Percentiles rank a stretch among this genome's conserved stretches.
phyloP scores from a whole-genome alignment of 805 yeast genomes.

The Kregervanrija pseudodelftensis region DNA sequence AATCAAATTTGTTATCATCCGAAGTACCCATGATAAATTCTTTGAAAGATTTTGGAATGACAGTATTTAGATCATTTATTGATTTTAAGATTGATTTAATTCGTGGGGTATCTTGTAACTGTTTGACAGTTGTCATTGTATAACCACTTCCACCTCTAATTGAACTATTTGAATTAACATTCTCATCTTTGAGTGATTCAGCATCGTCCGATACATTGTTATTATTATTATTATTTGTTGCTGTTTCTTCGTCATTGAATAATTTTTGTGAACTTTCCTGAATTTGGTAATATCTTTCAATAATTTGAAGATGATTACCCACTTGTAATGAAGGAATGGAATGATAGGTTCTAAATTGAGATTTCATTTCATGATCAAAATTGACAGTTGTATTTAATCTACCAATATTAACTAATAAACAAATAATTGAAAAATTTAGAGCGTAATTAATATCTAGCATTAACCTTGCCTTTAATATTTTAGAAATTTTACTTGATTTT shows the following conservation, averaged over 20 bases:
- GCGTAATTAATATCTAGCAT: constrained; percentile 45
- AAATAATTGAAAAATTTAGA: constrained; percentile 32
- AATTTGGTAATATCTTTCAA: constrained; percentile 20
- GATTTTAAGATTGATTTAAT: constrained; percentile 84
- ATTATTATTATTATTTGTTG: background rate
- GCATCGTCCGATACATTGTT: background rate
- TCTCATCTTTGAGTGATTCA: background rate
- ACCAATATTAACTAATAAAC: constrained; percentile 84
- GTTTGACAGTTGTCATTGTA: constrained; percentile 49
- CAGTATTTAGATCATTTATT: constrained; percentile 62
- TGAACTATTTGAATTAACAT: constrained; percentile 2
- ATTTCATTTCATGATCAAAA: constrained; percentile 92
- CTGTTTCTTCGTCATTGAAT: constrained; percentile 14
- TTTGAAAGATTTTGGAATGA: constrained; percentile 38
- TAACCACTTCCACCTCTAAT: constrained; percentile 26
- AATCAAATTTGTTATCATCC: constrained; percentile 9
- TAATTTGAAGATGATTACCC: constrained; percentile 35
- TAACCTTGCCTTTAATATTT: constrained; percentile 72
- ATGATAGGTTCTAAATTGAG: constrained; percentile 87
- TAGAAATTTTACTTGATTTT: constrained; percentile 76
- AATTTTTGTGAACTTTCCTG: constrained; percentile 12
- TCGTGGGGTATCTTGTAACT: constrained; percentile 91
- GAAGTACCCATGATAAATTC: constrained; percentile 31
- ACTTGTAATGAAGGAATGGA: constrained; percentile 87
- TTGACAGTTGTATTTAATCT: constrained; percentile 92